Evolutionary conservation across 768 basidiomycete genomes (phyloP).

Genomic region (Pisolithus tinctorius): DNA sequence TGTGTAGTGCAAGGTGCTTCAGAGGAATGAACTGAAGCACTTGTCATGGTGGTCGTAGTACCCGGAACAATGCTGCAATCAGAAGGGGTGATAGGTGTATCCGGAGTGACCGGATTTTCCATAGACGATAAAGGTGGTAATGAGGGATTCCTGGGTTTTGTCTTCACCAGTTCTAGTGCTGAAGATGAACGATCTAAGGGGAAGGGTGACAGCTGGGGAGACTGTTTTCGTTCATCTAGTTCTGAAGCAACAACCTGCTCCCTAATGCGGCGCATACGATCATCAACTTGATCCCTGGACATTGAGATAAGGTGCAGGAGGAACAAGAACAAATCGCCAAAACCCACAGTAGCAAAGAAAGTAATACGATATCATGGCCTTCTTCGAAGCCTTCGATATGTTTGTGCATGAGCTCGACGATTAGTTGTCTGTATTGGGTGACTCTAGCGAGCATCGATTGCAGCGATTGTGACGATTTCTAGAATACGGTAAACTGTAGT

Average conservation of each 20-base stretch:
- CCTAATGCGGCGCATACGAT: conserved; percentile 34
- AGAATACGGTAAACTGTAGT: neutral
- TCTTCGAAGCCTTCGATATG: conserved; percentile 15
- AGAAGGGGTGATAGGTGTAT: neutral
- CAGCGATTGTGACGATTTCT: conserved; percentile 27
- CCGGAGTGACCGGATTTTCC: neutral
- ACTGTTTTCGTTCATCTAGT: neutral
- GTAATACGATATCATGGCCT: conserved; percentile 30
- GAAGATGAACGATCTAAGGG: too few relatives aligned
- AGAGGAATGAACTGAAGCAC: conserved; percentile 2
- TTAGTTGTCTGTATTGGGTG: conserved; percentile 8
- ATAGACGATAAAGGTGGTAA: neutral
- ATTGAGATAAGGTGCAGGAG: neutral
- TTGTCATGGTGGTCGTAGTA: neutral
- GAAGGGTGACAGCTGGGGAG: neutral
- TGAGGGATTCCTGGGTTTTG: neutral
- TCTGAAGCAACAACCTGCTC: conserved; percentile 23
- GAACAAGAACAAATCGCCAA: neutral
- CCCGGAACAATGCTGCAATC: neutral
- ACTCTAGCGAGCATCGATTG: conserved; percentile 17
- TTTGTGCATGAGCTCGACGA: conserved; percentile 19
- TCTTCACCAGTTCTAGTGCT: too few relatives aligned
- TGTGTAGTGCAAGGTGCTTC: conserved; percentile 13
- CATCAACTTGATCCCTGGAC: conserved; percentile 28
- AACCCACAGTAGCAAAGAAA: conserved; percentile 37